phyloP scores from a whole-genome alignment of 2,329 filamentous ascomycete species.

The Decorospora gaudefroyi region DNA sequence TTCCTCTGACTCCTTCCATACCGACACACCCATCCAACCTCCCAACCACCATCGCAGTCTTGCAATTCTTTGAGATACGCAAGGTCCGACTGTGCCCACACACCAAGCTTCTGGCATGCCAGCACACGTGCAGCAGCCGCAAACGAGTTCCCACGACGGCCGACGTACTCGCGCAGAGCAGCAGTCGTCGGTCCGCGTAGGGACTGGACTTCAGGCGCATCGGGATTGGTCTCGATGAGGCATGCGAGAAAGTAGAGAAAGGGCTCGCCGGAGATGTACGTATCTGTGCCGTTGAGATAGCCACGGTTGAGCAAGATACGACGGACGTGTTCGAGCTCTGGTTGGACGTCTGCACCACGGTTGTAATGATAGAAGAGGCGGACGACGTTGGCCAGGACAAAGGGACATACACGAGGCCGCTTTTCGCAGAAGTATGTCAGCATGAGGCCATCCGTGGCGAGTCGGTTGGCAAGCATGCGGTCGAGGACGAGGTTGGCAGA shows the following conservation, averaged over 20 bases:
- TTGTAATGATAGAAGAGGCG: constrained; percentile 39
- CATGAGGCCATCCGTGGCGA: constrained; percentile 48
- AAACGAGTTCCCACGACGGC: constrained; percentile 28
- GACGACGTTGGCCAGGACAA: constrained; percentile 44
- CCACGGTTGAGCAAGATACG: constrained; percentile 23
- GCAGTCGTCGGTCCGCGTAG: constrained; percentile 28
- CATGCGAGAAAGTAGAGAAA: constrained; percentile 41
- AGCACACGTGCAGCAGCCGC: constrained; percentile 37
- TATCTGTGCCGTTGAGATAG: constrained; percentile 42
- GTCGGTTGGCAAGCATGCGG: constrained; percentile 42
- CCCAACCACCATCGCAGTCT: constrained; percentile 45
- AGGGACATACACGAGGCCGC: constrained; percentile 32
- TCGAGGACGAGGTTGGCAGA: constrained; percentile 14
- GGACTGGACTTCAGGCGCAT: constrained; percentile 22
- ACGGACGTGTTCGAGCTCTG: constrained; percentile 33
- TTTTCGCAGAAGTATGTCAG: constrained; percentile 41
- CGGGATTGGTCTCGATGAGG: constrained; percentile 26
- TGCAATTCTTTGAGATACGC: constrained; percentile 34
- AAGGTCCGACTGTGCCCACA: constrained; percentile 20
- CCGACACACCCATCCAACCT: constrained; percentile 31
- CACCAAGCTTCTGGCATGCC: constrained; percentile 31
- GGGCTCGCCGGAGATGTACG: constrained; percentile 41
- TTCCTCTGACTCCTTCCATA: constrained; percentile 20
- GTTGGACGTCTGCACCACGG: constrained; percentile 27
- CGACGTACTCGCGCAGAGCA: constrained; percentile 32